Evolutionary conservation across 495 filamentous ascomycete genomes (phyloP).

Genomic region (Glarea lozoyensis): DNA sequence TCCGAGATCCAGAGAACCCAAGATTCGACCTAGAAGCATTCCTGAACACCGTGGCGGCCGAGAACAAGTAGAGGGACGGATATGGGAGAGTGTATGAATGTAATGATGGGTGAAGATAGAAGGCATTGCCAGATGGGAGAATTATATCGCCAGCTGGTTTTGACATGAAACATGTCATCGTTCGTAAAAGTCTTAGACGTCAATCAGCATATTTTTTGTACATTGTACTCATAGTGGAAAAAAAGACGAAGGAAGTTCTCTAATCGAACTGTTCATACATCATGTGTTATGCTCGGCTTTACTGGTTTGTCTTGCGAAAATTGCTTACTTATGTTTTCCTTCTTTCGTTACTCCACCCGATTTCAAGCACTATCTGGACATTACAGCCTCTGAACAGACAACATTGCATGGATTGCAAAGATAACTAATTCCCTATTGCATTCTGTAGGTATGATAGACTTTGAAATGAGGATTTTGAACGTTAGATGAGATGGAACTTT

Average conservation of each 20-base stretch:
- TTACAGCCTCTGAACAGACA: no score
- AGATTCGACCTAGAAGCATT: slow-evolving; percentile 87
- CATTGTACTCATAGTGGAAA: slow-evolving; percentile 23
- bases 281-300: neutral
- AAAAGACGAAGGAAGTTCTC: neutral
- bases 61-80: slow-evolving; percentile 34
- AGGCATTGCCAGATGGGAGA: slow-evolving; percentile 4
- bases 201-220: slow-evolving; percentile 23
- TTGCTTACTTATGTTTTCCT: no score
- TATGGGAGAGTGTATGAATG: neutral
- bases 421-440: no score
- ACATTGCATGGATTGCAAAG: no score
- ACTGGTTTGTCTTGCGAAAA: neutral
- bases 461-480: no score
- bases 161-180: slow-evolving; percentile 11
- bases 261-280: neutral
- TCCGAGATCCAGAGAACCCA: slow-evolving; percentile 73
- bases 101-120: slow-evolving; percentile 19
- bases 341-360: no score
- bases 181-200: slow-evolving; percentile 22
- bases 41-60: slow-evolving; percentile 54
- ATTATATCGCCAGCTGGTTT: slow-evolving; percentile 4
- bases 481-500: no score
- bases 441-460: no score
- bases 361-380: no score